These are phyloP conservation scores for Blastocystis sp. DNA, from an alignment of 352 stramenopile genomes.

Conservation along the genomic window DNA sequence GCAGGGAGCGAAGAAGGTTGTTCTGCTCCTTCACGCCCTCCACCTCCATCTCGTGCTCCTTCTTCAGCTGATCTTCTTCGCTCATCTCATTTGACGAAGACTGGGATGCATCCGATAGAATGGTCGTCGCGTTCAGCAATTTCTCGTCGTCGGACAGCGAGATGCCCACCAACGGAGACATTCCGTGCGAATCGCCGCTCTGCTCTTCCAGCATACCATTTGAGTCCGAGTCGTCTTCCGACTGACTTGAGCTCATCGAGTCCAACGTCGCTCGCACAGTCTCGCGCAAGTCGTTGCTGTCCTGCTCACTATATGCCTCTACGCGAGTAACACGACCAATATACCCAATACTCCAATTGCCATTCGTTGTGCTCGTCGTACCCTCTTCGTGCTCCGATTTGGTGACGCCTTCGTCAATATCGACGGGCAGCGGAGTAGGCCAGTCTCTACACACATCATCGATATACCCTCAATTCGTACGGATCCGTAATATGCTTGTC, in stretches of 20 bases:
- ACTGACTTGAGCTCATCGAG: no score
- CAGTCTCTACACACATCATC: neutral
- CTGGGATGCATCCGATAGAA: no score
- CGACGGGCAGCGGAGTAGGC: neutral
- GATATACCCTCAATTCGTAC: neutral
- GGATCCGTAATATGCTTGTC: conserved; percentile 37
- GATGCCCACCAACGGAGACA: neutral
- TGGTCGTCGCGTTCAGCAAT: neutral
- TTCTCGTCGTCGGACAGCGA: neutral
- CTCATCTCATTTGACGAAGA: neutral
- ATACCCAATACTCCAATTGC: neutral
- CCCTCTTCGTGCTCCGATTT: neutral
- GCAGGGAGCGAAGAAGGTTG: neutral
- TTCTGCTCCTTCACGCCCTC: neutral
- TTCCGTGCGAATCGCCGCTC: neutral
- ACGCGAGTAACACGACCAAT: neutral
- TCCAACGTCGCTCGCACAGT: no score
- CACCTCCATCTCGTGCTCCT: neutral
- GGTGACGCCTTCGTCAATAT: conserved; percentile 8
- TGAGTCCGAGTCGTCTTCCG: no score
- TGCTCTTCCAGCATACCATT: neutral
- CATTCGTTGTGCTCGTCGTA: neutral
- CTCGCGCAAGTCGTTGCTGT: neutral
- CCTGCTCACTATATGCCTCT: neutral
- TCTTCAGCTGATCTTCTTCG: neutral